phyloP scores from a whole-genome alignment of 176 grass and related monocot species.

The Carex scoparia region DNA sequence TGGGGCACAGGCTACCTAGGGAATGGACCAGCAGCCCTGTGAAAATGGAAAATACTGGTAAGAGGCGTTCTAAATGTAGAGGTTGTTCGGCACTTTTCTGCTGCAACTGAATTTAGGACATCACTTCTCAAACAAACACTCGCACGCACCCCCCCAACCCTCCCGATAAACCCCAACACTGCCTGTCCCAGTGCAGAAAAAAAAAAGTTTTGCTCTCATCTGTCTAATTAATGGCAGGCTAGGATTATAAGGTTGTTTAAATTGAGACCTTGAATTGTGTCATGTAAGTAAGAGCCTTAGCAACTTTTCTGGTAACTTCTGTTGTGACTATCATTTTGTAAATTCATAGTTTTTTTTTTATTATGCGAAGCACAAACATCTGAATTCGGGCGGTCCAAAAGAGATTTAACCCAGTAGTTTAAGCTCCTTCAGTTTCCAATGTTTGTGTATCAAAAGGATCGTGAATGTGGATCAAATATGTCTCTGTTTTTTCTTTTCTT shows the following conservation, averaged over 20 bases:
- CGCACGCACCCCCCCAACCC: background rate
- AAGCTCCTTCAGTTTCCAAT: background rate
- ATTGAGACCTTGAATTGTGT: background rate
- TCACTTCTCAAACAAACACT: background rate
- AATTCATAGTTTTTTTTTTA: background rate
- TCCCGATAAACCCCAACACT: background rate
- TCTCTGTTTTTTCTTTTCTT: background rate
- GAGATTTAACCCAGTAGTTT: background rate
- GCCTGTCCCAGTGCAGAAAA: background rate
- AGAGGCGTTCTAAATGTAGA: constrained; percentile 22
- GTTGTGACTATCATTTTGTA: constrained; percentile 10
- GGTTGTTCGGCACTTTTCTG: constrained; percentile 26
- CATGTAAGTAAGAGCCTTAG: background rate
- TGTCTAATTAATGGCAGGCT: constrained; percentile 1
- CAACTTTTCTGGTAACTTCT: background rate
- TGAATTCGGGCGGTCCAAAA: background rate
- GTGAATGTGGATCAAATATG: background rate
- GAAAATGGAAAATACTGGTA: constrained; percentile 27
- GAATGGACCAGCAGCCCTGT: constrained; percentile 40
- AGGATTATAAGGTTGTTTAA: constrained; percentile 20
- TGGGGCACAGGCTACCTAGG: constrained; percentile 24
- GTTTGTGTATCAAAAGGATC: background rate
- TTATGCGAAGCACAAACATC: background rate
- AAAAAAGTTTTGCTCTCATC: constrained; percentile 3
- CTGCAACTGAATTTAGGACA: constrained; percentile 16